phyloP scores from a whole-genome alignment of 1,284 basidiomycete species.

The Sanghuangporus weigelae region DNA sequence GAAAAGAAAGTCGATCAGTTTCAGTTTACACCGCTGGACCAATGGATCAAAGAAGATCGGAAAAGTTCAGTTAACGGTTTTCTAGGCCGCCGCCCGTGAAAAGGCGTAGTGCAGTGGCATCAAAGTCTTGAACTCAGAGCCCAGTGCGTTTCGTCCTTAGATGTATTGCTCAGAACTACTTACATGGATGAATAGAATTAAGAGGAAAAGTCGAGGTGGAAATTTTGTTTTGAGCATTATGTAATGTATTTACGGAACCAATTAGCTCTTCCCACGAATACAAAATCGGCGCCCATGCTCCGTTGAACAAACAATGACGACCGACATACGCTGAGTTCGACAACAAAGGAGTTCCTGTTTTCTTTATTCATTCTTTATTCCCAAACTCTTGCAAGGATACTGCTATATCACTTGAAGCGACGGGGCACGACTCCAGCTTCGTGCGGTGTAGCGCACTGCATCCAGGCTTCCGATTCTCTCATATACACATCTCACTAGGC shows the following conservation, averaged over 20 bases:
- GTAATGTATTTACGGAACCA: not conserved
- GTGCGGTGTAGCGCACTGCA: not conserved
- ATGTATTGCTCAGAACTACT: not conserved
- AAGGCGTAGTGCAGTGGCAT: conserved; percentile 73
- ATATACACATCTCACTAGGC: not conserved
- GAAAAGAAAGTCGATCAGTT: not conserved
- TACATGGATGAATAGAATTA: not conserved
- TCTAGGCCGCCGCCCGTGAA: conserved; percentile 74
- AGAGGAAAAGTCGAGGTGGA: not conserved
- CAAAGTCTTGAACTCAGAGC: conserved; percentile 62
- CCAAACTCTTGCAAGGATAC: not conserved
- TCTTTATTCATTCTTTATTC: not conserved
- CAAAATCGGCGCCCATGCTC: not conserved
- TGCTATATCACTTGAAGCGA: not conserved
- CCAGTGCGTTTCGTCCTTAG: conserved; percentile 80
- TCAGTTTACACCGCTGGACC: not conserved
- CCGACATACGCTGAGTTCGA: not conserved
- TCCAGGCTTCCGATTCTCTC: not conserved
- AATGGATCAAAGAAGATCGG: not conserved
- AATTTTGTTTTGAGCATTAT: not conserved
- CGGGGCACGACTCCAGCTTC: not conserved
- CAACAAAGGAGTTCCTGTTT: not conserved
- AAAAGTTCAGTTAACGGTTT: conserved; percentile 78
- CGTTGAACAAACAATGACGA: too few species aligned
- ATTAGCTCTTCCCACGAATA: not conserved